Percentiles rank a stretch among this genome's conserved stretches.
Evolutionary conservation across 805 yeast species (phyloP).

Genomic region (Clavispora phyllophila): DNA sequence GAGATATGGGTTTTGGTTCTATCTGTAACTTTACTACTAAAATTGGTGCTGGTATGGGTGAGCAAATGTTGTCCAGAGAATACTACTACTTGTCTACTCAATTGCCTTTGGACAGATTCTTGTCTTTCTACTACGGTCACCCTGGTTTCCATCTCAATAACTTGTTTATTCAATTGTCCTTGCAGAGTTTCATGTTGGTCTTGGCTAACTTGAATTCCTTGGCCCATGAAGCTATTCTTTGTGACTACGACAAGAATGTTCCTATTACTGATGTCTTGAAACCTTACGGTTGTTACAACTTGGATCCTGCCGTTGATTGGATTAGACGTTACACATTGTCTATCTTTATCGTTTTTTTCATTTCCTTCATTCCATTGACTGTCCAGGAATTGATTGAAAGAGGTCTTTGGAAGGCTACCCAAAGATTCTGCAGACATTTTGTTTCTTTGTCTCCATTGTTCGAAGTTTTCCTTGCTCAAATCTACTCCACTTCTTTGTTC

Average conservation of each 20-base stretch:
- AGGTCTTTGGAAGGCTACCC: constrained; percentile 65
- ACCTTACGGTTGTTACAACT: constrained; percentile 69
- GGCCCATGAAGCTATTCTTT: constrained; percentile 55
- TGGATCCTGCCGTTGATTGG: constrained; percentile 72
- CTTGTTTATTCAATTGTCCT: constrained; percentile 64
- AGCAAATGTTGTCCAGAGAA: constrained; percentile 78
- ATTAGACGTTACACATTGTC: constrained; percentile 67
- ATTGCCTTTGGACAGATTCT: constrained; percentile 69
- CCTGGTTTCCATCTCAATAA: constrained; percentile 84
- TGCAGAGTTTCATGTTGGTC: constrained; percentile 50
- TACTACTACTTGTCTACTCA: constrained; percentile 75
- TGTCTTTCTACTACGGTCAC: constrained; percentile 79
- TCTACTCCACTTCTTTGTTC: constrained; percentile 65
- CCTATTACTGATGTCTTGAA: constrained; percentile 58
- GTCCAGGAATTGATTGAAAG: constrained; percentile 75
- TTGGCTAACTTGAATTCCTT: constrained; percentile 59
- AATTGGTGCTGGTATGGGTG: constrained; percentile 90
- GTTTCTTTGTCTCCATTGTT: constrained; percentile 70
- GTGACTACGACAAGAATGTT: constrained; percentile 52
- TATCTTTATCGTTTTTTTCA: constrained; percentile 67
- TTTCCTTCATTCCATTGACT: constrained; percentile 69
- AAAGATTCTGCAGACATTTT: constrained; percentile 61
- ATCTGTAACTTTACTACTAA: constrained; percentile 78
- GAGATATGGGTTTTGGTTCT: constrained; percentile 81
- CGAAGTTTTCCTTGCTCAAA: constrained; percentile 74